Evolutionary conservation across 371 early-diverging fungal genomes (phyloP), one percentile per base, ranked within the genome.

Genomic region (Mucor irregularis): DNA sequence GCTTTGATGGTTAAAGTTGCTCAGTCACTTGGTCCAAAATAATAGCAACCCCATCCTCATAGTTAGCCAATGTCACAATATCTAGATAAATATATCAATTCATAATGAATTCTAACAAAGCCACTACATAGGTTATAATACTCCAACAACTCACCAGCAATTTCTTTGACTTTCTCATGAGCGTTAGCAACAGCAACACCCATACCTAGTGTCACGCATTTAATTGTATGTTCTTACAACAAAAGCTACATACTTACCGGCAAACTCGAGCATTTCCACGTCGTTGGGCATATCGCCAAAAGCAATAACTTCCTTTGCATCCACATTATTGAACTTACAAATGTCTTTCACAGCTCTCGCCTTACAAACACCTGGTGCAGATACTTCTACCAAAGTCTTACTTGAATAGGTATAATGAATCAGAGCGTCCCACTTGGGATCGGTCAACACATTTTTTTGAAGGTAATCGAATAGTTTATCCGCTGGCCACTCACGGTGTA

Each of bases 241-340:
- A n/a, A n/a, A 35, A 35, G 13, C 35, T 30, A 17, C 9, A 39
- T 49, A 38, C 38, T 39, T 33, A 56, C 81, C 81, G 13, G 81
- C 79, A 61, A 54, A 78, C 34, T 71, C 61, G 11, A 81, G 56
- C 81, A 81, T 81, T 54, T 78, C 77, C 16, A 66, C 62, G 50
- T 81, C 81, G 43, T 81, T 81, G n/a, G 79, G 66, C 68, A 79
- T 69, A 49, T 82, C 82, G 24, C 82, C 82, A 62, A 82, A 82
- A 0, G 82, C 82, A 22, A 78, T 76, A 0, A 80, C 67, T 17
- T 73, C 61, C 5, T 59, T 48, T 1, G 56, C 51, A 1, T 59
- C 34, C 19, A 78, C 43, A 22, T 49, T 50, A 11, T 69, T 29
- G 17, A 64, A 56, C 2, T 65, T 62, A 47, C 75, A 74, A 16